Evolutionary conservation across 306 rosid species (phyloP), one percentile per base, ranked within the genome.

Genomic region (Begonia loranthoides): DNA sequence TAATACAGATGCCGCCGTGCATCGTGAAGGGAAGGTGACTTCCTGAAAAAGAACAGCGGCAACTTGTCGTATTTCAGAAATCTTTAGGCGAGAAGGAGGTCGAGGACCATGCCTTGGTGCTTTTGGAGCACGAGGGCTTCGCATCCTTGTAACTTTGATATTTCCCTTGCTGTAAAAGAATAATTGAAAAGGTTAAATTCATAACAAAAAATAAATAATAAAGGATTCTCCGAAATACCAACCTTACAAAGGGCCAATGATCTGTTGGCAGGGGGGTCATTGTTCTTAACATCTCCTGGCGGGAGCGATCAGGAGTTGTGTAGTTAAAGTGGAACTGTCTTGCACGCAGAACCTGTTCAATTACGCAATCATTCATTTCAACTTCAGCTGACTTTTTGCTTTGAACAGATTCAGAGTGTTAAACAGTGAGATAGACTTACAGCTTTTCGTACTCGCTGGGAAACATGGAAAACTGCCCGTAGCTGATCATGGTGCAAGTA

Each of bases 21-120:
- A 80, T 21, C 74, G 80, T 3, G 99, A 45, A 56, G 92, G 82
- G 28, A 80, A 73, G 36, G 84, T 67, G 41, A 92, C 62, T 49
- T 90, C 97, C 41, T 76, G 89, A 66, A 90, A 90, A 39, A 90
- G 95, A 69, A 79, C 99, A 49, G 95, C 92, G 12, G 99, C 82
- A 66, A 90, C 88, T 64, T 86, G 95, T 50, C 94, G 70, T 81
- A 86, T 64, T 72, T 90, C 99, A 1, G 94, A 77, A 48, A 77
- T 62, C 74, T 80, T 82, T 24, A 86, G 86, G 38, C 95, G 95
- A 68, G 95, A 90, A 34, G 87, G 95, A 38, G 94, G 94, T 14
- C 95, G 74, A 9, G 88, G 95, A 10, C 86, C 95, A 9, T 86
- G 99, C 56, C 92, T 75, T 10, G 95, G 99, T 51, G 95, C 99